These are phyloP conservation scores for Fusarium sp. DNA, from an alignment of 2,329 filamentous ascomycete species.

Conservation along the genomic window DNA sequence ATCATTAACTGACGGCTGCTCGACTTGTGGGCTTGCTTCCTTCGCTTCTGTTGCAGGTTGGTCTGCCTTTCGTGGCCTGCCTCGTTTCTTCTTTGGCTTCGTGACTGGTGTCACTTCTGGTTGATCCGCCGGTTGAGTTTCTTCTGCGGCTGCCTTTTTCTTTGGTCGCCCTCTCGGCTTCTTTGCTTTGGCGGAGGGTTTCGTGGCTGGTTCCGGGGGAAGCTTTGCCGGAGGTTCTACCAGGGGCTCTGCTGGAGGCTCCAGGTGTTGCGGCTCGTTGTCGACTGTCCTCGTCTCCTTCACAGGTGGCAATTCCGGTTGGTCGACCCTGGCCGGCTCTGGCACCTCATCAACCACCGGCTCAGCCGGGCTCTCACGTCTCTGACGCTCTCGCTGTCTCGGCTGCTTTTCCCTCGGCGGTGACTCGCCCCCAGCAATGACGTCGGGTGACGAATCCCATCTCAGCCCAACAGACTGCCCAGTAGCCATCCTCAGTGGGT, in stretches of 20 bases:
- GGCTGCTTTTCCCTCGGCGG: slow-evolving; percentile 16
- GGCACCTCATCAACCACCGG: slow-evolving; percentile 5
- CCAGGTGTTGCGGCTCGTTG: slow-evolving; percentile 29
- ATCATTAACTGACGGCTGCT: slow-evolving; percentile 5
- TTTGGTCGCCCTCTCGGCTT: slow-evolving; percentile 50
- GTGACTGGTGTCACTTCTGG: slow-evolving; percentile 14
- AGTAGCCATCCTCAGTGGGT: neutral
- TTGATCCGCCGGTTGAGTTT: slow-evolving; percentile 17
- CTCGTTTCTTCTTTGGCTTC: slow-evolving; percentile 53
- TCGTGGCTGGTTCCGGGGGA: neutral
- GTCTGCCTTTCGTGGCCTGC: slow-evolving; percentile 56
- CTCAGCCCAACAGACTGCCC: slow-evolving; percentile 2
- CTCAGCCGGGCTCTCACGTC: neutral
- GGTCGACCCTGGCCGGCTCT: neutral
- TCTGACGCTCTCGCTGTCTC: slow-evolving; percentile 14
- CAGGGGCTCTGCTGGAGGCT: slow-evolving; percentile 2
- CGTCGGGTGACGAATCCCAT: slow-evolving; percentile 42
- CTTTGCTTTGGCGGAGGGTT: slow-evolving; percentile 35
- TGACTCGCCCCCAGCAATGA: slow-evolving; percentile 33
- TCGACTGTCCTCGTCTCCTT: neutral
- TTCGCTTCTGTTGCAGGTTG: slow-evolving; percentile 16
- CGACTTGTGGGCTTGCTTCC: slow-evolving; percentile 14
- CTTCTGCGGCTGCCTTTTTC: slow-evolving; percentile 38
- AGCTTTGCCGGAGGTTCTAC: neutral
- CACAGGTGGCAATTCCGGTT: slow-evolving; percentile 2